Base-by-base conservation (phyloP, 495 filamentous ascomycete species). In the Talaromyces thailandensis region DNA sequence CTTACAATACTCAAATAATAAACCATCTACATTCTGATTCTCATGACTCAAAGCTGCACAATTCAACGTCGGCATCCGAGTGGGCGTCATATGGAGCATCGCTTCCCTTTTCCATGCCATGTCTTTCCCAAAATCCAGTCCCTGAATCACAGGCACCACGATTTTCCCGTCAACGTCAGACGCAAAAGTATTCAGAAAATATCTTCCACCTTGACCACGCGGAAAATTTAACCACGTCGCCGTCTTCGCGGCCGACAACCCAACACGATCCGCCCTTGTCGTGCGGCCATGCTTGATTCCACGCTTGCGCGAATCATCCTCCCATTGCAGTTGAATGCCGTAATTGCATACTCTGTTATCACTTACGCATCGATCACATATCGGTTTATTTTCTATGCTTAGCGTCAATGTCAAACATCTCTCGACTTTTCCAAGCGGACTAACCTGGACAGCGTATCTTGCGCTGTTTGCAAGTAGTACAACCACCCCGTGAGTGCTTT, bases 391-490 rank as follows among this genome's bases (percentile, higher is more conserved):
- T 25, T 61, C 59, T 61, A 5, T 43, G 7, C 6, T 60, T 14
- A n/a, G n/a, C n/a, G 48, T 51, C 50, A 28, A 8, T 28, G 21
- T 18, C 57, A 40, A n/a, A 12, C 48, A 24, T 26, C 5, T 37
- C 0, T n/a, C 16, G n/a, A 6, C 7, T n/a, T 48, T 21, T 2
- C 0, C 8, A 35, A 35, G 21, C 12, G 21, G 57, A 61, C 59
- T 9, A 3, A 61, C 59, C 59, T 18, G 59, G 59, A 51, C 77
- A 80, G 60, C 75, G 75, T 18, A 80, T 75, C 63, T 80, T 80
- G 55, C 77, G 74, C 48, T 71, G 70, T 56, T 76, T 69, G 62
- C 77, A 80, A 48, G 77, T 79, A 57, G 79, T 55, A 61, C 77
- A 80, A 28, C 77, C 77, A 32, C 40, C 59, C 4, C 59, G 59